These are phyloP conservation scores for Gastrolobium villosum DNA, from an alignment of 306 rosid species.

Conservation along the genomic window DNA sequence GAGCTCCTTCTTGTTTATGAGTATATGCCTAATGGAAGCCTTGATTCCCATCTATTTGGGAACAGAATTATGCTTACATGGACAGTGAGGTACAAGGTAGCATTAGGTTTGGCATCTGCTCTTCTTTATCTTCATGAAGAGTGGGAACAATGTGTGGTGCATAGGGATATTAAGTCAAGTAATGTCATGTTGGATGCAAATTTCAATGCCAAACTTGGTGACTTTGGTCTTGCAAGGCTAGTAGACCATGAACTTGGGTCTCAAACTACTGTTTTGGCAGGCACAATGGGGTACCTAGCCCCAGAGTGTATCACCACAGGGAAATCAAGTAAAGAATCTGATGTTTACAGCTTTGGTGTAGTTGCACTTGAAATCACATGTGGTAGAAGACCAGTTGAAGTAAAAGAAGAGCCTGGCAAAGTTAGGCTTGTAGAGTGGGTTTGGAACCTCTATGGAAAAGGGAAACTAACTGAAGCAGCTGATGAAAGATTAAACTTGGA, in stretches of 20 bases:
- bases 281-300: slow-evolving; percentile 82
- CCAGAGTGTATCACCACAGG: slow-evolving; percentile 79
- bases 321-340: slow-evolving; percentile 77
- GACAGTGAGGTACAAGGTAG: slow-evolving; percentile 67
- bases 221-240: slow-evolving; percentile 80
- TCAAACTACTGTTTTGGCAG: slow-evolving; percentile 79
- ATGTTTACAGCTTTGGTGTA: slow-evolving; percentile 80
- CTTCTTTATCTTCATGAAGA: slow-evolving; percentile 82
- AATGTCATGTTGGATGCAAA: slow-evolving; percentile 76
- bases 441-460: slow-evolving; percentile 78
- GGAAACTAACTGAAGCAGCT: slow-evolving; percentile 56
- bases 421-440: slow-evolving; percentile 78
- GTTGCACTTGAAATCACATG: slow-evolving; percentile 78
- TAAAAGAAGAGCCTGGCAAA: slow-evolving; percentile 52
- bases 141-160: slow-evolving; percentile 88
- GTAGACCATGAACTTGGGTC: slow-evolving; percentile 79
- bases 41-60: slow-evolving; percentile 77
- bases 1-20: slow-evolving; percentile 82
- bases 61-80: slow-evolving; percentile 54
- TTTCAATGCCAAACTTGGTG: slow-evolving; percentile 81
- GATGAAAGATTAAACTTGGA: slow-evolving; percentile 55
- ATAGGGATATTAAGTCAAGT: slow-evolving; percentile 83
- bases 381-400: slow-evolving; percentile 77
- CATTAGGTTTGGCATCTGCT: slow-evolving; percentile 71
- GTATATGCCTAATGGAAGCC: slow-evolving; percentile 81